phyloP scores from a whole-genome alignment of 1,284 basidiomycete genomes.

The Ceratobasidium sp. region DNA sequence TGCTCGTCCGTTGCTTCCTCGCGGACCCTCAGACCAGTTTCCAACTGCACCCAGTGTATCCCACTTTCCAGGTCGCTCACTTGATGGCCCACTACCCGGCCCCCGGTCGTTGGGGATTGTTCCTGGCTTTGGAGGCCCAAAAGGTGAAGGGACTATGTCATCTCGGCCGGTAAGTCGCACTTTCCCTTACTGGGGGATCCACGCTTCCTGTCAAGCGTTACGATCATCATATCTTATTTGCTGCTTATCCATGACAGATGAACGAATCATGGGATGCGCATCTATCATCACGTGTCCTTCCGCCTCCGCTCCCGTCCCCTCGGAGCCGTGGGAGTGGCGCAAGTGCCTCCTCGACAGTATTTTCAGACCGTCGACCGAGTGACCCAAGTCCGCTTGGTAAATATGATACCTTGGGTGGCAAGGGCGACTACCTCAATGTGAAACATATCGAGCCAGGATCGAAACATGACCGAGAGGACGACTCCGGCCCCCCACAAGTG shows the following conservation, averaged over 20 bases:
- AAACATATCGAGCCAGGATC: neutral
- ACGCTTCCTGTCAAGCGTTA: neutral
- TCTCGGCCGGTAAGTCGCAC: conserved; percentile 3
- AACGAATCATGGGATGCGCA: conserved; percentile 16
- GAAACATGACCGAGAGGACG: neutral
- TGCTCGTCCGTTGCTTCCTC: conserved; percentile 18
- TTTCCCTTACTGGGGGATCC: neutral
- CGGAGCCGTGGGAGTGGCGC: conserved; percentile 11
- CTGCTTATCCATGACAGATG: neutral
- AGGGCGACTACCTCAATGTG: neutral
- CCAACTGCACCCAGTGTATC: conserved; percentile 5
- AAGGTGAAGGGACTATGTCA: conserved; percentile 7
- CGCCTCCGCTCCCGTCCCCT: conserved; percentile 25
- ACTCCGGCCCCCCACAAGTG: neutral
- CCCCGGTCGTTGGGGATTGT: conserved; percentile 23
- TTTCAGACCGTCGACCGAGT: conserved; percentile 21
- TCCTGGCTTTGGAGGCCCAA: conserved; percentile 14
- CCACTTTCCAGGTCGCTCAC: neutral
- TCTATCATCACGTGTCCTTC: conserved; percentile 22
- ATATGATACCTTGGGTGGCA: conserved; percentile 4
- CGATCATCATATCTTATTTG: neutral
- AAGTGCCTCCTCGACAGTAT: conserved; percentile 10
- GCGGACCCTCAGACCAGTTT: conserved; percentile 10
- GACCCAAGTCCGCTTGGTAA: conserved; percentile 13
- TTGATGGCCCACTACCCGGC: conserved; percentile 16